Evolutionary conservation across 1,284 basidiomycete species (phyloP).

Genomic region (Omphalotus olearius): DNA sequence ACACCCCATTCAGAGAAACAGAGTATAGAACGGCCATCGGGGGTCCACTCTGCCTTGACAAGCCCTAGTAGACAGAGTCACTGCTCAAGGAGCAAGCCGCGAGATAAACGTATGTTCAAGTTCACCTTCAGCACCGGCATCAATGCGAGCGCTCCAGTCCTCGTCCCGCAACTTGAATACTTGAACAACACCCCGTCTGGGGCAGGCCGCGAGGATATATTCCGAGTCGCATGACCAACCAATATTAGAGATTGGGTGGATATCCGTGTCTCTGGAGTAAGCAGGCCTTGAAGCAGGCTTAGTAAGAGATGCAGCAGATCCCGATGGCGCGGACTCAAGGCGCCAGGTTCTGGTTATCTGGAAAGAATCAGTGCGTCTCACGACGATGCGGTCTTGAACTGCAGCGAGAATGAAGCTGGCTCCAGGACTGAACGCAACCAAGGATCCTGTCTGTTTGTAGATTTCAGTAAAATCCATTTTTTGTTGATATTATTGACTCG

Average conservation of each 20-base stretch:
- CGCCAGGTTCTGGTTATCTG: conserved; percentile 73
- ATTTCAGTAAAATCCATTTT: conserved; percentile 76
- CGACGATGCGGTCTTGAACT: conserved; percentile 65
- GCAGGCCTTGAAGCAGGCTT: conserved; percentile 2
- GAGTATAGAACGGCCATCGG: conserved; percentile 73
- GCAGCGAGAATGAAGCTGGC: conserved; percentile 73
- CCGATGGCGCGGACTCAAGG: conserved; percentile 46
- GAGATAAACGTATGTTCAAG: neutral
- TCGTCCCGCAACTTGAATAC: conserved; percentile 74
- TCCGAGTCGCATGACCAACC: conserved; percentile 84
- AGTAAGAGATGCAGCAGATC: conserved; percentile 35
- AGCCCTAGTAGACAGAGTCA: conserved; percentile 39
- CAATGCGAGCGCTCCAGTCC: conserved; percentile 65
- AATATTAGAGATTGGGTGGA: conserved; percentile 59
- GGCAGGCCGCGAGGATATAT: conserved; percentile 72
- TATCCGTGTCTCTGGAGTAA: neutral
- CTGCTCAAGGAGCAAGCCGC: conserved; percentile 7
- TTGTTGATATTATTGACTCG: too few species aligned
- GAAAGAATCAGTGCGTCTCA: conserved; percentile 72
- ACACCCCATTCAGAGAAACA: conserved; percentile 89
- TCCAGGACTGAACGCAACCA: conserved; percentile 72
- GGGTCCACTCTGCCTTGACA: conserved; percentile 80
- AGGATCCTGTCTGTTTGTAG: conserved; percentile 64
- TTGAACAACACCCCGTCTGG: conserved; percentile 60
- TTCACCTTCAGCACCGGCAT: conserved; percentile 72